These are phyloP conservation scores for Candida albicans DNA, from an alignment of 1,139 yeast genomes.

Conservation along the genomic window DNA sequence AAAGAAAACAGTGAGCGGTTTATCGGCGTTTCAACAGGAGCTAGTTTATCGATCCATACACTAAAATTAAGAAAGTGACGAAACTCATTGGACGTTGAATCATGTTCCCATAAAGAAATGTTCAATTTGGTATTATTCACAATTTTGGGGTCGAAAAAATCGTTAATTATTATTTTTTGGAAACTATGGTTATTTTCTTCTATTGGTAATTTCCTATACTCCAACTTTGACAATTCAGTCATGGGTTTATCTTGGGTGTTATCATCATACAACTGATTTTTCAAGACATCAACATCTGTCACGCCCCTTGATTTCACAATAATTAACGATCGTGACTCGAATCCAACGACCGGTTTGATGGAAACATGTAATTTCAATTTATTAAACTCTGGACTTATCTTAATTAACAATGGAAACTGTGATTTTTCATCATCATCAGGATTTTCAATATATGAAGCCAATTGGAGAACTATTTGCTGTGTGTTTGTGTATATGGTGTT, in stretches of 20 bases:
- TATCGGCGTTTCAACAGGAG: not conserved
- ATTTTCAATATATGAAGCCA: conserved; percentile 28
- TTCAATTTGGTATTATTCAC: conserved; percentile 24
- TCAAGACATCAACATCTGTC: conserved; percentile 9
- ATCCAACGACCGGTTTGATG: conserved; percentile 15
- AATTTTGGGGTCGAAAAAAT: conserved; percentile 21
- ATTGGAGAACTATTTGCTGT: conserved; percentile 16
- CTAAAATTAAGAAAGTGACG: conserved; percentile 28
- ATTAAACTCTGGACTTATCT: conserved; percentile 22
- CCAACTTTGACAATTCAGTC: conserved; percentile 27
- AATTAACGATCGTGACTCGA: conserved; percentile 20
- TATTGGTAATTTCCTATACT: conserved; percentile 28
- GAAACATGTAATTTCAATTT: conserved; percentile 31
- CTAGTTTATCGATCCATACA: conserved; percentile 29
- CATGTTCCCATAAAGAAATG: conserved; percentile 32
- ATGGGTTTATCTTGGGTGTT: conserved; percentile 2
- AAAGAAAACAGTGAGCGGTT: conserved; percentile 5
- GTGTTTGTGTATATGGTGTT: conserved; percentile 16
- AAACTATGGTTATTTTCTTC: conserved; percentile 18
- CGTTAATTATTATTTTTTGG: conserved; percentile 35
- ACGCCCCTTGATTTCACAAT: conserved; percentile 25
- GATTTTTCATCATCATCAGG: conserved; percentile 10
- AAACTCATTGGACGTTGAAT: conserved; percentile 19
- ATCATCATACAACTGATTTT: conserved; percentile 9
- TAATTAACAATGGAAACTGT: conserved; percentile 29